These are phyloP conservation scores for Mallotus repandus DNA, from an alignment of 441 rosid genomes.

Conservation along the genomic window DNA sequence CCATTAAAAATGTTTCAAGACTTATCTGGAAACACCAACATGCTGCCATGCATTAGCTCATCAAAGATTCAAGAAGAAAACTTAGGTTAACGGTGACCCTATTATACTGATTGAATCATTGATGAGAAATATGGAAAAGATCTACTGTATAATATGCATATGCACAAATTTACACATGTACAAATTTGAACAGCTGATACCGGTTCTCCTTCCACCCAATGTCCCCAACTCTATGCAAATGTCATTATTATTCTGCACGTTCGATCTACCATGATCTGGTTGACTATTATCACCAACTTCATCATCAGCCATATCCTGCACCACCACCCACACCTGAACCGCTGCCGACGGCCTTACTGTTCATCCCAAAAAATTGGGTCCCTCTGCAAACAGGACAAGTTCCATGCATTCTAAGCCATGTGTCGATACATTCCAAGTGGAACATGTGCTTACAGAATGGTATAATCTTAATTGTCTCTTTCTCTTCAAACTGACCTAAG, in stretches of 20 bases:
- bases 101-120: too few species aligned
- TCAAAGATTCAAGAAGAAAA: too few species aligned
- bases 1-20: too few species aligned
- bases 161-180: constrained; percentile 1
- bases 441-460: constrained; percentile 77
- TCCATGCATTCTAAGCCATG: constrained; percentile 80
- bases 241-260: constrained; percentile 14
- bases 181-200: constrained; percentile 31
- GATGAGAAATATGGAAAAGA: too few species aligned
- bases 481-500: constrained; percentile 71
- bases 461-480: constrained; percentile 60
- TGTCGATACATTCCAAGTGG: constrained; percentile 74
- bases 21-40: too few species aligned
- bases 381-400: constrained; percentile 85
- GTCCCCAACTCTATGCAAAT: constrained; percentile 22
- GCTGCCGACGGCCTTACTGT: background rate
- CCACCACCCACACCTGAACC: background rate
- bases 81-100: too few species aligned
- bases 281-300: background rate
- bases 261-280: constrained; percentile 17
- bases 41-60: too few species aligned
- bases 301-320: background rate
- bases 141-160: background rate
- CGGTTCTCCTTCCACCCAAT: constrained; percentile 18
- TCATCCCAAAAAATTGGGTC: constrained; percentile 32